Evolutionary conservation across 2,329 filamentous ascomycete species (phyloP), one percentile per base, ranked within the genome.

Genomic region (Claviceps sp.): DNA sequence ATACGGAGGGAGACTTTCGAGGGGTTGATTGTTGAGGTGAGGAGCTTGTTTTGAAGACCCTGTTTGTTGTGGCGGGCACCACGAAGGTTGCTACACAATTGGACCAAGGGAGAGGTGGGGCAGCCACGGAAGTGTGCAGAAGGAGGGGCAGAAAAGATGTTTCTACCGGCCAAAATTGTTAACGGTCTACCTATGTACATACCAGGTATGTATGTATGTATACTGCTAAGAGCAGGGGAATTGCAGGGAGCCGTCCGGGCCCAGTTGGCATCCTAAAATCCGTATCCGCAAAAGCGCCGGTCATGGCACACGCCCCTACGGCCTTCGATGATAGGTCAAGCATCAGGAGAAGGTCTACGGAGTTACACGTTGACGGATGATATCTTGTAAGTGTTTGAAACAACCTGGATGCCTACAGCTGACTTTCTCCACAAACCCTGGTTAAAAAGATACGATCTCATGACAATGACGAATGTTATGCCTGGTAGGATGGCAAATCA

Each of bases 81-180:
- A 42, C 45, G 24, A 47, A 47, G 47, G 34, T 50, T 52, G 47
- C 47, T 42, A 22, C 41, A 42, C 47, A 52, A 52, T 43, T 47
- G 50, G 50, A 20, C 22, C 45, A 55, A 53, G 55, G 41, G 49
- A 53, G 24, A 55, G 55, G 59, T 62, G 60, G 60, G 60, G 60
- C 53, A 56, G 30, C 43, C 30, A 13, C 30, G 4, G 44, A 9
- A 24, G 26, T 41, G 44, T 34, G 18, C 42, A 38, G 50, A 52
- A 34, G 53, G 53, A 54, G 52, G 51, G 52, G 54, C 46, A 52
- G 57, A 57, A 58, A 58, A 59, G 56, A 58, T 58, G 53, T 56
- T 55, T 54, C 54, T 53, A 49, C 20, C 26, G 14, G 37, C 22
- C 22, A 24, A 18, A 34, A 42, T 30, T 49, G 18, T 13, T 26